phyloP scores from a whole-genome alignment of 2,329 filamentous ascomycete genomes.

The Sporothrix protearum region DNA sequence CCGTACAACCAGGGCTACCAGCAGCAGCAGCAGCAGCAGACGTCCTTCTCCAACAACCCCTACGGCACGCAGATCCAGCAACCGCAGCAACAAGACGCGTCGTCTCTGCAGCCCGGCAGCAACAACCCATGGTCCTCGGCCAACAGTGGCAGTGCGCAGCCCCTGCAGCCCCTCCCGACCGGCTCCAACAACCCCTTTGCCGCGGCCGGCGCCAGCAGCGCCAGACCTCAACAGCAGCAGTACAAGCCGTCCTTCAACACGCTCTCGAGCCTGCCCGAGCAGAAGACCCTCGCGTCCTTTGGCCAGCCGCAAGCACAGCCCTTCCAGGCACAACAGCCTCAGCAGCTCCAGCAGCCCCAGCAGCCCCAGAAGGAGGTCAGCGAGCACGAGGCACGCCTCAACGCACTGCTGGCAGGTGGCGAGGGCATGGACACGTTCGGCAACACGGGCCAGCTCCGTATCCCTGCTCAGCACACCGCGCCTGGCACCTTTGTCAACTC shows the following conservation, averaged over 20 bases:
- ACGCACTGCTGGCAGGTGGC: slow-evolving; percentile 77
- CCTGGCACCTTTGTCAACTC: slow-evolving; percentile 97
- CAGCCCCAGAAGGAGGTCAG: slow-evolving; percentile 55
- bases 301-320: slow-evolving; percentile 45
- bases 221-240: slow-evolving; percentile 14
- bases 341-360: slow-evolving; percentile 41
- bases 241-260: slow-evolving; percentile 62
- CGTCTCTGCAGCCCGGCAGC: slow-evolving; percentile 69
- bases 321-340: slow-evolving; percentile 36
- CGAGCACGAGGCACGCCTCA: slow-evolving; percentile 71
- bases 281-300: slow-evolving; percentile 66
- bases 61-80: slow-evolving; percentile 43
- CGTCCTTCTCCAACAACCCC: slow-evolving; percentile 35
- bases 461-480: slow-evolving; percentile 93
- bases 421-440: slow-evolving; percentile 97
- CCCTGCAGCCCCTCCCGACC: slow-evolving; percentile 77
- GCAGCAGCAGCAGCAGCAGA: slow-evolving; percentile 45
- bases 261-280: slow-evolving; percentile 74
- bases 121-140: slow-evolving; percentile 91
- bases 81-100: slow-evolving; percentile 51
- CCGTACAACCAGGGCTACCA: slow-evolving; percentile 49
- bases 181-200: slow-evolving; percentile 99
- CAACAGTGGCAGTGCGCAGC: slow-evolving; percentile 56
- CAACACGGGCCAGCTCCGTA: slow-evolving; percentile 92
- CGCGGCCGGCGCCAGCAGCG: slow-evolving; percentile 52